Evolutionary conservation across 805 yeast genomes (phyloP).

Genomic region (Candida ulmi): DNA sequence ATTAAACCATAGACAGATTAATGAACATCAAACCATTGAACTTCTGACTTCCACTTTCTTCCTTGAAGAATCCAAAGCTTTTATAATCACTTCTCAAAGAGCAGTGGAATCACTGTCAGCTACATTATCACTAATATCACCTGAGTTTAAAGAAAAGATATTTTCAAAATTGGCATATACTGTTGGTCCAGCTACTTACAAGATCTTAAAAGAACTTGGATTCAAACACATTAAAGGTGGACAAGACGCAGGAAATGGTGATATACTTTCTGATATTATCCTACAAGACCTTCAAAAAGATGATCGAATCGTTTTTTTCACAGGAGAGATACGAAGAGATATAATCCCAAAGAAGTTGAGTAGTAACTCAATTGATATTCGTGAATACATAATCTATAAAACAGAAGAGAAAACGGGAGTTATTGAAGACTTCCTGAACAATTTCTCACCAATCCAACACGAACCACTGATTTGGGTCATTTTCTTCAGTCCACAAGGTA

Average conservation of each 20-base stretch:
- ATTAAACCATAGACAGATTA: slow-evolving; percentile 55
- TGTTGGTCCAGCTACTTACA: slow-evolving; percentile 86
- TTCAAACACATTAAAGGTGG: slow-evolving; percentile 72
- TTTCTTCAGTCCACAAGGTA: slow-evolving; percentile 90
- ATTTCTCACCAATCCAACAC: slow-evolving; percentile 6
- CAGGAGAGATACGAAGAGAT: slow-evolving; percentile 83
- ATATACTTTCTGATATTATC: slow-evolving; percentile 59
- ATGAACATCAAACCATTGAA: slow-evolving; percentile 37
- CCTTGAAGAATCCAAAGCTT: slow-evolving; percentile 35
- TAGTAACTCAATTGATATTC: slow-evolving; percentile 36
- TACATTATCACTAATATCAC: slow-evolving; percentile 25
- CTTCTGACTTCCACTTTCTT: slow-evolving; percentile 41
- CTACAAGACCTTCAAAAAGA: slow-evolving; percentile 20
- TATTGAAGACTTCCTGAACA: slow-evolving; percentile 28
- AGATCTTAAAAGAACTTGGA: slow-evolving; percentile 53
- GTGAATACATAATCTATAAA: slow-evolving; percentile 63
- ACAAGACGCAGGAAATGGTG: slow-evolving; percentile 74
- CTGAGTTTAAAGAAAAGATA: slow-evolving; percentile 22
- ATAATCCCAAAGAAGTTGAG: slow-evolving; percentile 62
- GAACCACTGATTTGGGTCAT: slow-evolving; percentile 56
- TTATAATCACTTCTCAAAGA: slow-evolving; percentile 84
- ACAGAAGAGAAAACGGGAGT: slow-evolving; percentile 51
- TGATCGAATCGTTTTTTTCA: slow-evolving; percentile 57
- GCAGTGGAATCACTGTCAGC: slow-evolving; percentile 76
- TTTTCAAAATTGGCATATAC: slow-evolving; percentile 61